Evolutionary conservation across 345 rosid genomes (phyloP).

Genomic region (Hibiscus tridactylites): DNA sequence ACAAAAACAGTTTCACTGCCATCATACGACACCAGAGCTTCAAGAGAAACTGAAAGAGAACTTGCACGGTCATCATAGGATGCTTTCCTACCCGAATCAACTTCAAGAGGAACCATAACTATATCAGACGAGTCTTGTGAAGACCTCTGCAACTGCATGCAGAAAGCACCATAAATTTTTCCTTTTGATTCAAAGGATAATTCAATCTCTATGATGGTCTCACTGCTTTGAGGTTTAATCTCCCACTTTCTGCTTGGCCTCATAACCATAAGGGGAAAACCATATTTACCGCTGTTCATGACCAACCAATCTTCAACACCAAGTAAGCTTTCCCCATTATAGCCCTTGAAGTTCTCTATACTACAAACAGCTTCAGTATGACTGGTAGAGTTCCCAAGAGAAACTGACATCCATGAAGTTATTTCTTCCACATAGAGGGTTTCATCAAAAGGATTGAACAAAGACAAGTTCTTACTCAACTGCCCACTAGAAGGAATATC

Average conservation of each 20-base stretch:
- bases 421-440: conserved; percentile 41
- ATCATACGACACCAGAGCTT: conserved; percentile 30
- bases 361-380: conserved; percentile 47
- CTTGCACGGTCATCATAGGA: conserved; percentile 17
- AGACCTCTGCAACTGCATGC: conserved; percentile 42
- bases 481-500: conserved; percentile 33
- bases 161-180: conserved; percentile 40
- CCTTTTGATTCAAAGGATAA: conserved; percentile 40
- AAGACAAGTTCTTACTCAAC: conserved; percentile 43
- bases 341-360: conserved; percentile 17
- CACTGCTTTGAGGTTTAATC: conserved; percentile 31
- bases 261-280: conserved; percentile 36
- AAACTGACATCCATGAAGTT: conserved; percentile 47
- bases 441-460: conserved; percentile 60
- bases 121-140: conserved; percentile 35
- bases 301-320: conserved; percentile 45
- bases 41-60: conserved; percentile 35
- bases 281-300: conserved; percentile 31
- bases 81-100: conserved; percentile 26
- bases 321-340: conserved; percentile 16
- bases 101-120: conserved; percentile 51
- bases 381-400: conserved; percentile 36
- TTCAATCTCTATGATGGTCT: conserved; percentile 41
- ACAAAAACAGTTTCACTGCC: conserved; percentile 21
- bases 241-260: conserved; percentile 51